These are phyloP conservation scores for Adansonia digitata DNA, from an alignment of 345 rosid species.

Conservation along the genomic window DNA sequence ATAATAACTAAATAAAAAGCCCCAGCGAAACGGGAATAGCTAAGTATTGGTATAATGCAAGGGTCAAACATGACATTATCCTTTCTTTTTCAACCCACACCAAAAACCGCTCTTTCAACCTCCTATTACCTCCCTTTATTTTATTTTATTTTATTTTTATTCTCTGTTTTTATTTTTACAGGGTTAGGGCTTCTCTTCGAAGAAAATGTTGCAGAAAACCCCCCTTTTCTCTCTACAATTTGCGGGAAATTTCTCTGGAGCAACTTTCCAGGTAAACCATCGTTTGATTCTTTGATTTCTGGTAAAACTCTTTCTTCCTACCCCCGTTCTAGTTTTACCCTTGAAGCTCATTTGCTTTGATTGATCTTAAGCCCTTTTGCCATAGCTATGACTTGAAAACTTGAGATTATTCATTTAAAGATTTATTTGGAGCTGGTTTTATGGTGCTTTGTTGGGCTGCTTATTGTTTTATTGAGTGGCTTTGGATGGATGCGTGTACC, in stretches of 20 bases:
- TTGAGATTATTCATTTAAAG: not conserved
- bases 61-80: no score
- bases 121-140: not conserved
- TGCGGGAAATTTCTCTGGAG: conserved; percentile 13
- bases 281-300: conserved; percentile 37
- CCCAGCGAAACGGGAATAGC: no score
- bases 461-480: not conserved
- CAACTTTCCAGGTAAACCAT: conserved; percentile 31
- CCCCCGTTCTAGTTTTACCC: not conserved
- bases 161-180: no score
- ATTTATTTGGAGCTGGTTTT: not conserved
- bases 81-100: not conserved
- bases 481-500: not conserved
- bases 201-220: conserved; percentile 18
- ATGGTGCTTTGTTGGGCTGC: not conserved
- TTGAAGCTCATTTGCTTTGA: not conserved
- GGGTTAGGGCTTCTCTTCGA: conserved; percentile 50
- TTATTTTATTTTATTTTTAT: not conserved
- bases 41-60: no score
- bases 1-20: no score
- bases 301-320: conserved; percentile 24
- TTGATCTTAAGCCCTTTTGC: not conserved
- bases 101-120: conserved; percentile 17
- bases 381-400: not conserved
- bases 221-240: conserved; percentile 10